These are phyloP conservation scores for Trifolium repens DNA, from an alignment of 306 rosid genomes.

Conservation along the genomic window DNA sequence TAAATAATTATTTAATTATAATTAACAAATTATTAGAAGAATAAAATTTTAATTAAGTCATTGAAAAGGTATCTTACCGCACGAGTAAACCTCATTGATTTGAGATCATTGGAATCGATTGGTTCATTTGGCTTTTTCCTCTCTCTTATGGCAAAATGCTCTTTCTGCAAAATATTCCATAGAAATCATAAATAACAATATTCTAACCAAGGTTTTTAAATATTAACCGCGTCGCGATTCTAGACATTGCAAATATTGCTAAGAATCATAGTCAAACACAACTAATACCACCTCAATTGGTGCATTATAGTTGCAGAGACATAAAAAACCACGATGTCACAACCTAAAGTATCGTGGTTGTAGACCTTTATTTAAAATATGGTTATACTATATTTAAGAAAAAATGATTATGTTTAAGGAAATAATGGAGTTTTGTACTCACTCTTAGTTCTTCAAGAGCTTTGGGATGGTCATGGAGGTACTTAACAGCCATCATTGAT, in stretches of 20 bases:
- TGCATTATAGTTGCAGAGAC: not conserved
- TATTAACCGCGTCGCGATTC: not conserved
- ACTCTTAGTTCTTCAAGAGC: slow-evolving; percentile 92
- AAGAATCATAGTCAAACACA: not conserved
- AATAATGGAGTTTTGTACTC: slow-evolving; percentile 40
- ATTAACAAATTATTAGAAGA: not conserved
- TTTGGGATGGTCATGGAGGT: slow-evolving; percentile 86
- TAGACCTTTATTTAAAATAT: not conserved
- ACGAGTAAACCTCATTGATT: slow-evolving; percentile 88
- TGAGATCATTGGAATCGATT: slow-evolving; percentile 69
- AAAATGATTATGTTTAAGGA: not conserved
- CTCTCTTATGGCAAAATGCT: slow-evolving; percentile 81
- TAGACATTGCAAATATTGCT: not conserved
- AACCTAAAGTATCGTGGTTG: not conserved
- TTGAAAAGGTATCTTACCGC: slow-evolving; percentile 62
- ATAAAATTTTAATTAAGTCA: slow-evolving; percentile 13
- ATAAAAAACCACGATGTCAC: not conserved
- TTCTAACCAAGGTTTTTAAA: not conserved
- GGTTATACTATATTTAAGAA: not conserved
- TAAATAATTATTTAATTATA: not conserved
- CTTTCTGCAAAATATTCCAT: slow-evolving; percentile 56
- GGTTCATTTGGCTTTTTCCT: slow-evolving; percentile 74
- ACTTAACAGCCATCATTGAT: slow-evolving; percentile 98
- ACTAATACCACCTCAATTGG: not conserved
- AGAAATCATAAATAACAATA: not conserved